Base-by-base conservation (phyloP, 352 stramenopile genomes). In the Globisporangium okanoganense region DNA sequence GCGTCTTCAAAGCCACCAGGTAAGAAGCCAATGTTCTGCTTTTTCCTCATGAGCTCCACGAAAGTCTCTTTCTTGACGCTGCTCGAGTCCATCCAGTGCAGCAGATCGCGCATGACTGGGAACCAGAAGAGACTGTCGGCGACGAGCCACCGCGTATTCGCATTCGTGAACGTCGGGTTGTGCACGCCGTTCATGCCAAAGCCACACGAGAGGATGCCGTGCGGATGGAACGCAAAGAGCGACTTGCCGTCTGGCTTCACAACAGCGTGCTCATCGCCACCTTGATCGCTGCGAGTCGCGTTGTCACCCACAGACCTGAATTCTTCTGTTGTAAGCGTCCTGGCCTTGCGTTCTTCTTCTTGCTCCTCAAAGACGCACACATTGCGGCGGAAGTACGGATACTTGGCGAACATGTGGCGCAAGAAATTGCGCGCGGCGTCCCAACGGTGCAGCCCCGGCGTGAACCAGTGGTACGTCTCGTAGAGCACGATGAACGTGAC, bases 1-100 rank as follows among this genome's bases (percentile, higher is more conserved):
- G 92, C 94, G 73, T 98, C 95, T 68, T 99, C 91, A 63, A 98
- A 97, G 10, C 95, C 95, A 13, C 95, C 95, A 0, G 95, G 93
- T 14, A 96, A 65, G n/a, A 98, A 65, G n/a, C 70, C 82, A 61
- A 95, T 35, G 69, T 92, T 96, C 43, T 82, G 67, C 0, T 71
- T 70, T 2, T 72, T 68, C 12, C 51, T 62, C 78, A 90, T 87
- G 38, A 91, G 67, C 4, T 38, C 44, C 1, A 72, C 62, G 60
- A 94, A 86, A 25, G 55, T 85, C 1, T 47, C 4, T 61, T 85
- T 90, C 41, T 49, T 67, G 16, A 82, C 75, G 48, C 71, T 72
- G 40, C 73, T 73, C 33, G 83, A 89, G 35, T 85, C 69, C 57
- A 84, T 82, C 82, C 85, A 94, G n/a, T 74, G 54, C 10, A 92